Percentiles rank a stretch among this genome's conserved stretches.
These are phyloP conservation scores for Kodamaea sp. DNA, from an alignment of 1,139 yeast species.

Conservation along the genomic window DNA sequence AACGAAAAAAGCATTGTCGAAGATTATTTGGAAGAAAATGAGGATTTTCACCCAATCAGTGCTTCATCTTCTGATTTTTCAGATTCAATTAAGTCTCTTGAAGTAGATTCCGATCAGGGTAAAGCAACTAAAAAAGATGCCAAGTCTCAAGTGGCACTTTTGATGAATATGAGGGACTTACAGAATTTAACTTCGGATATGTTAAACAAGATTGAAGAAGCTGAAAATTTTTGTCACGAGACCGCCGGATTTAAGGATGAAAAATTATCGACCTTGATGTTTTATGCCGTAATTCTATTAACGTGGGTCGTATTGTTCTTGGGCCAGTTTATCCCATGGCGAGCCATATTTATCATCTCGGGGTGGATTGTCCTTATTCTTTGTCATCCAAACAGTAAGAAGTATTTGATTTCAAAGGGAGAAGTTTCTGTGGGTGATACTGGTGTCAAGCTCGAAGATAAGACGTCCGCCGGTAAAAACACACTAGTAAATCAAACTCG, in stretches of 20 bases:
- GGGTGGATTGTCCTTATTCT: constrained; percentile 52
- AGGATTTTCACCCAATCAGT: constrained; percentile 12
- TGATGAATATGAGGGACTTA: constrained; percentile 56
- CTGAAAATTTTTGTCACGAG: constrained; percentile 56
- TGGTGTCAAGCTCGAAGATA: too few relatives aligned
- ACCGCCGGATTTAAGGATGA: constrained; percentile 76
- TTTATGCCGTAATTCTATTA: constrained; percentile 35
- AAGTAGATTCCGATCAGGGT: constrained; percentile 9
- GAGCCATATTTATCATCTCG: constrained; percentile 47
- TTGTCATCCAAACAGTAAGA: constrained; percentile 57
- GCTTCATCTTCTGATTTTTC: constrained; percentile 20
- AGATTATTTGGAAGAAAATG: constrained; percentile 30
- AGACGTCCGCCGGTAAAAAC: too few relatives aligned
- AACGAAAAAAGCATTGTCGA: constrained; percentile 38
- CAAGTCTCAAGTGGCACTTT: constrained; percentile 40
- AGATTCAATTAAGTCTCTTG: constrained; percentile 3
- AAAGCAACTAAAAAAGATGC: constrained; percentile 20
- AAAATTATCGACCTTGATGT: constrained; percentile 55
- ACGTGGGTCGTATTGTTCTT: constrained; percentile 40
- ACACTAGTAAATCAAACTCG: constrained; percentile 13
- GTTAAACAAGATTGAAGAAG: constrained; percentile 46
- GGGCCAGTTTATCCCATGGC: constrained; percentile 65
- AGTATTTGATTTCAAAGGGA: constrained; percentile 20
- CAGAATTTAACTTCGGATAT: constrained; percentile 61
- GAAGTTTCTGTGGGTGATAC: too few relatives aligned